Percentiles rank a stretch among this genome's conserved stretches.
These are phyloP conservation scores for Niebla homalea DNA, from an alignment of 495 filamentous ascomycete species.

Conservation along the genomic window DNA sequence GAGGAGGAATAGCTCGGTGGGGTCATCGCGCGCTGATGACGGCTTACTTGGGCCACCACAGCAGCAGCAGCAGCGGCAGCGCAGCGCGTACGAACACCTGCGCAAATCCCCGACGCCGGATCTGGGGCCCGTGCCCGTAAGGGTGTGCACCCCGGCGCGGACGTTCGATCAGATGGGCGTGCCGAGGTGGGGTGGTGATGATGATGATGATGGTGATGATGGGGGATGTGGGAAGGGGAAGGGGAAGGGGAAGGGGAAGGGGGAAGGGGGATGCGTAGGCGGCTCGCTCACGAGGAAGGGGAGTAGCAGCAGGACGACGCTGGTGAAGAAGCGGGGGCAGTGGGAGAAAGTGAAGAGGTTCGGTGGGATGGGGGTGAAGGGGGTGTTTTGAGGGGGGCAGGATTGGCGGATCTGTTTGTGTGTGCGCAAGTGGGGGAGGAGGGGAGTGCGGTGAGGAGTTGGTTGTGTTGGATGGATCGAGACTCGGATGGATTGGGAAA, in stretches of 20 bases:
- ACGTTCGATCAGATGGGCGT: neutral
- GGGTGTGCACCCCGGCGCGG: slow-evolving; percentile 36
- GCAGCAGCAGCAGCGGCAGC: slow-evolving; percentile 15
- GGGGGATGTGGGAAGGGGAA: neutral
- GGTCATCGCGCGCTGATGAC: too few species aligned
- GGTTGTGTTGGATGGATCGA: too few species aligned
- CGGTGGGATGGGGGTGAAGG: slow-evolving; percentile 16
- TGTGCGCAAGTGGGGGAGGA: too few species aligned
- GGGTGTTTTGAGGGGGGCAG: slow-evolving; percentile 15
- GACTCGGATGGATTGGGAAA: too few species aligned
- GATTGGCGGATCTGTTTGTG: too few species aligned
- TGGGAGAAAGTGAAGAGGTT: neutral
- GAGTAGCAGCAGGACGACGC: too few species aligned
- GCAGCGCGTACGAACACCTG: slow-evolving; percentile 46
- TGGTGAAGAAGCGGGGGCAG: too few species aligned
- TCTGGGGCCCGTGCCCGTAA: too few species aligned
- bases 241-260: slow-evolving; percentile 6
- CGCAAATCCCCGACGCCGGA: slow-evolving; percentile 41
- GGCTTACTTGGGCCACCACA: too few species aligned
- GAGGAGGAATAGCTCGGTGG: too few species aligned
- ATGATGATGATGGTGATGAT: neutral
- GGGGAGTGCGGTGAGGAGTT: too few species aligned
- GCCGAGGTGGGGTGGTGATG: neutral
- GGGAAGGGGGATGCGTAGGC: slow-evolving; percentile 10
- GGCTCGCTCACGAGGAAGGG: slow-evolving; percentile 9